Base-by-base conservation (phyloP, 176 grass and related monocot genomes). In the Elymus sibiricus region DNA sequence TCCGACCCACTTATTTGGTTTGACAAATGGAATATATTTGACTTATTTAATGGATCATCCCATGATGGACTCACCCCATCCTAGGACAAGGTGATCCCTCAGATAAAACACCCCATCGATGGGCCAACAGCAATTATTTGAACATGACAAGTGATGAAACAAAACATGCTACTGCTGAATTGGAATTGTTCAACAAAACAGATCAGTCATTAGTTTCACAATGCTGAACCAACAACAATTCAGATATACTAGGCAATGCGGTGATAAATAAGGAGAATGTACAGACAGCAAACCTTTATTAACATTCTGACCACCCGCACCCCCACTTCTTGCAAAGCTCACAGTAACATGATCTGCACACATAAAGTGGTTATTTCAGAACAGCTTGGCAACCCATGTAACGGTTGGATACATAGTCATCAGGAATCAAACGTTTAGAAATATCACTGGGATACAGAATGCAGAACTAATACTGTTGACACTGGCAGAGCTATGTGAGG, bases 311-410 rank as follows among this genome's bases (percentile, higher is more conserved):
- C 97, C 97, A 90, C 97, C 97, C 19, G 97, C 90, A 10, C 94
- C 94, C 31, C 97, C 94, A 85, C 94, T 99, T 99, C 97, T 96
- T 87, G 97, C 92, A 99, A 92, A 96, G 68, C 83, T 93, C 91
- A 99, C 84, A 69, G 82, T 88, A 84, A 99, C 94, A 81, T 91
- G 97, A 60, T 96, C 94, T 96, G 84, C 65, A 87, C 14, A 70
- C 70, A 72, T 26, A 81, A 77, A 84, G 64, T 29, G 34, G 47
- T 39, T 76, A 74, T 28, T 75, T 88, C 19, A 85, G 17, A 85
- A 74, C 53, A 92, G 60, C n/a, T 73, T 39, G 27, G n/a, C 46
- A 66, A 64, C 34, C 61, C 14, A 88, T 37, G 6, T 25, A 68
- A 60, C 69, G 32, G 65, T 31, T 61, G 37, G 14, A 70, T 34